A percentile compares a stretch with the other conserved stretches of the same genome.
Evolutionary conservation across 2,329 filamentous ascomycete genomes (phyloP).

Genomic region (Stachybotrys chartarum): DNA sequence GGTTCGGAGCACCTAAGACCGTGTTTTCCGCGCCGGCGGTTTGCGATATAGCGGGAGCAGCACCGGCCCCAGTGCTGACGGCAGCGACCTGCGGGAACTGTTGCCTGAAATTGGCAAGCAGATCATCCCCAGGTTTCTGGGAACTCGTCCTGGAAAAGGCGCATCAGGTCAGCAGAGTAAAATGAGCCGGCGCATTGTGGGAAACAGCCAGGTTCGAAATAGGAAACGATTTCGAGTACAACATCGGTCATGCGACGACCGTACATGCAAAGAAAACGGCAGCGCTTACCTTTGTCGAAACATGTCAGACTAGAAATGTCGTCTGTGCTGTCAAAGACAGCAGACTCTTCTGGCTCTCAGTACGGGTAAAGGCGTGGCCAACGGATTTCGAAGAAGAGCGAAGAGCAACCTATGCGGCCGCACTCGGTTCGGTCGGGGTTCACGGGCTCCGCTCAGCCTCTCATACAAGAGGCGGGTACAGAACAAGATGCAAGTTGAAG

Average conservation of each 20-base stretch:
- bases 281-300: constrained; percentile 22
- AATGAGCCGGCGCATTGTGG: neutral
- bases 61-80: constrained; percentile 38
- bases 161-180: constrained; percentile 3
- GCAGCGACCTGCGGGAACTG: constrained; percentile 69
- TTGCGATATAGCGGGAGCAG: constrained; percentile 30
- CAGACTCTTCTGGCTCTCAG: constrained; percentile 3
- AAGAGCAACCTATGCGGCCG: neutral
- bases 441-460: no score
- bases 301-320: constrained; percentile 14
- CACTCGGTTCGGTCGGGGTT: no score
- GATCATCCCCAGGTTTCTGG: constrained; percentile 79
- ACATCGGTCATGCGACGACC: neutral
- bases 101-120: constrained; percentile 77
- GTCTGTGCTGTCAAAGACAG: constrained; percentile 10
- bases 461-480: neutral
- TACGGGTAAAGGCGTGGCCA: neutral
- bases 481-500: neutral
- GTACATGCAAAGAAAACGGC: neutral
- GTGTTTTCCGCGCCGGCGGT: constrained; percentile 19
- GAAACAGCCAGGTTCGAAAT: no score
- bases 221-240: no score
- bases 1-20: constrained; percentile 11
- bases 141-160: constrained; percentile 55
- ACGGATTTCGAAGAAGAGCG: neutral